A percentile compares a stretch with the other conserved stretches of the same genome.
phyloP scores from a whole-genome alignment of 768 basidiomycete species.

The Postia placenta region DNA sequence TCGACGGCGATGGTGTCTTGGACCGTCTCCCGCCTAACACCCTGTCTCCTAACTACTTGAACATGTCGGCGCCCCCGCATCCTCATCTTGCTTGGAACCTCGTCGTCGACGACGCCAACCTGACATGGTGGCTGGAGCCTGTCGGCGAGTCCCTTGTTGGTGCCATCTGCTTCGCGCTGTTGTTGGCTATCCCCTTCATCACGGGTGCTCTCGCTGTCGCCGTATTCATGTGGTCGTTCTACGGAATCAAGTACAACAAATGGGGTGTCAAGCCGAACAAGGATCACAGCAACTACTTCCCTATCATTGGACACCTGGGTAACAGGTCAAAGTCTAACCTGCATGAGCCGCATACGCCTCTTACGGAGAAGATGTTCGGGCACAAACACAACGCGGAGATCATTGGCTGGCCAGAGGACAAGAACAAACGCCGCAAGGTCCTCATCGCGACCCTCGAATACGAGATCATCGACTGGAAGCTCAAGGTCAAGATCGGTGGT shows the following conservation, averaged over 20 bases:
- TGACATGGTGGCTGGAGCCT: constrained; percentile 76
- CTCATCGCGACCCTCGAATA: constrained; percentile 92
- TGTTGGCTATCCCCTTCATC: constrained; percentile 76
- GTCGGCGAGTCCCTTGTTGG: constrained; percentile 78
- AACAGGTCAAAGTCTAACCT: constrained; percentile 66
- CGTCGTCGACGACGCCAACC: constrained; percentile 66
- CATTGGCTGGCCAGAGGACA: constrained; percentile 96
- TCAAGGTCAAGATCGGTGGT: constrained; percentile 97
- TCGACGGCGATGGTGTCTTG: constrained; percentile 80
- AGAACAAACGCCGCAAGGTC: constrained; percentile 85
- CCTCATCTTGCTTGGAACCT: constrained; percentile 89
- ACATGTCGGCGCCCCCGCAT: constrained; percentile 85
- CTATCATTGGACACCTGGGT: constrained; percentile 65
- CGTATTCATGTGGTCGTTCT: constrained; percentile 94
- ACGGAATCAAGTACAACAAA: constrained; percentile 91
- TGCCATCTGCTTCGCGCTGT: constrained; percentile 82
- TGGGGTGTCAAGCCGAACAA: constrained; percentile 80
- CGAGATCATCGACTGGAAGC: constrained; percentile 95
- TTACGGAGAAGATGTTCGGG: constrained; percentile 69
- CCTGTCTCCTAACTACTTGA: constrained; percentile 79
- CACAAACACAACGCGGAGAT: constrained; percentile 61
- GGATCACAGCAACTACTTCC: constrained; percentile 74
- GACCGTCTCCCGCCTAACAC: constrained; percentile 90
- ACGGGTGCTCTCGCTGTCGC: constrained; percentile 78
- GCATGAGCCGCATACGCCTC: constrained; percentile 50